Evolutionary conservation across 805 yeast species (phyloP), one percentile per base, ranked within the genome.

Genomic region (Lipomyces oligophaga): DNA sequence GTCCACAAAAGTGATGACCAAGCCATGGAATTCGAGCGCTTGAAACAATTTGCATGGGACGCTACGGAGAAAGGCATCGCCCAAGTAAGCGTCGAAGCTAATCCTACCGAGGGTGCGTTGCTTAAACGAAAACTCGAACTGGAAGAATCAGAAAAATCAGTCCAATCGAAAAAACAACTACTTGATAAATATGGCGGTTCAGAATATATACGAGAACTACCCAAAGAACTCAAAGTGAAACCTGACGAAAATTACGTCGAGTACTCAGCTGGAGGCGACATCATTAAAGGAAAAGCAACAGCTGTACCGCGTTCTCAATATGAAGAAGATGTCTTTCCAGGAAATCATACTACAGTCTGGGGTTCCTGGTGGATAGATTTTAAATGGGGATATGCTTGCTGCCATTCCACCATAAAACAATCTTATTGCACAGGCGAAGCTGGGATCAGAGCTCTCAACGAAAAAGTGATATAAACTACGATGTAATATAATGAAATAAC

Each of bases 41-140:
- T 75, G 60, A 76, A 74, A 55, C 62, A 64, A 54, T 73, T 75
- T 54, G 80, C 80, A 0, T 75, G 80, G 71, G 72, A 68, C 10
- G 63, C 61, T 3, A 61, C 69, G 5, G 68, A 62, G 21, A 53
- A 59, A 24, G 67, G 68, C 3, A 30, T 49, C 19, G 64, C 63
- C 31, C 41, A 38, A 19, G 43, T 66, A 7, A 63, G 62, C 37
- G 46, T 62, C 15, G 70, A 72, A 30, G 71, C 70, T 1, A 69
- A 75, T 19, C 81, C 81, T 10, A 76, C 80, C 0, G 67, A 68
- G 25, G 70, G 71, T 0, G 66, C 65, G 57, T 34, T 66, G 6
- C 67, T 67, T 31, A 60, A 69, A 45, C 67, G 68, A 35, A 58
- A 66, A 55, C 55, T 63, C 47, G 63, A 68, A 27, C 57, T 62